Percentiles rank a stretch among this genome's conserved stretches.
phyloP scores from a whole-genome alignment of 2,329 filamentous ascomycete genomes.

The Teratosphaeria zuluensis region DNA sequence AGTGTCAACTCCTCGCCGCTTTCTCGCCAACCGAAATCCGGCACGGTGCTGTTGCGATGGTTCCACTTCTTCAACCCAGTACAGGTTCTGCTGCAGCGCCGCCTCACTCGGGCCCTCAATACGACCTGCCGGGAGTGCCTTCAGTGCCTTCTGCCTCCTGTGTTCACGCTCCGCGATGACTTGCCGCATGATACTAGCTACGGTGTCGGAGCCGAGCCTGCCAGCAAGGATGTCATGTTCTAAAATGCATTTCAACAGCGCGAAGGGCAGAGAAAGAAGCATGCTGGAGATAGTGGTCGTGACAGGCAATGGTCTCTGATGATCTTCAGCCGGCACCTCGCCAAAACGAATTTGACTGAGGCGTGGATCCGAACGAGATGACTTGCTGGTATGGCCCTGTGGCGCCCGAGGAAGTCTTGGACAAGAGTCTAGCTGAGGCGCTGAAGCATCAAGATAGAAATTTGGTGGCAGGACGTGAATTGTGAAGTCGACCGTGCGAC shows the following conservation, averaged over 20 bases:
- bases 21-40: constrained; percentile 26
- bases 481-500: constrained; percentile 49
- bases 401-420: constrained; percentile 34
- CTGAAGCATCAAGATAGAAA: constrained; percentile 49
- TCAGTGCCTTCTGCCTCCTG: constrained; percentile 20
- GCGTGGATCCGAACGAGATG: constrained; percentile 39
- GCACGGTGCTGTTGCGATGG: constrained; percentile 26
- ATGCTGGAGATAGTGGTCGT: constrained; percentile 53
- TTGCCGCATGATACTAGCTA: constrained; percentile 32
- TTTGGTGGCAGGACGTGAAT: constrained; percentile 49
- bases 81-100: constrained; percentile 16
- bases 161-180: constrained; percentile 36
- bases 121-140: constrained; percentile 9
- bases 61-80: constrained; percentile 29
- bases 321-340: constrained; percentile 45
- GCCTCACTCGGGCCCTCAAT: constrained; percentile 4
- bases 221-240: constrained; percentile 49
- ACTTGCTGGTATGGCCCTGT: constrained; percentile 20
- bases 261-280: constrained; percentile 60
- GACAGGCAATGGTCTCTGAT: constrained; percentile 25
- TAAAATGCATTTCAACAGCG: constrained; percentile 54
- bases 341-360: constrained; percentile 61
- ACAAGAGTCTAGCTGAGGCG: constrained; percentile 36
- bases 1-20: constrained; percentile 21
- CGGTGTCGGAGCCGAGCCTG: constrained; percentile 30